A percentile compares a stretch with the other conserved stretches of the same genome.
Evolutionary conservation across 257 asterid species (phyloP).

Genomic region (Penstemon barbatus): DNA sequence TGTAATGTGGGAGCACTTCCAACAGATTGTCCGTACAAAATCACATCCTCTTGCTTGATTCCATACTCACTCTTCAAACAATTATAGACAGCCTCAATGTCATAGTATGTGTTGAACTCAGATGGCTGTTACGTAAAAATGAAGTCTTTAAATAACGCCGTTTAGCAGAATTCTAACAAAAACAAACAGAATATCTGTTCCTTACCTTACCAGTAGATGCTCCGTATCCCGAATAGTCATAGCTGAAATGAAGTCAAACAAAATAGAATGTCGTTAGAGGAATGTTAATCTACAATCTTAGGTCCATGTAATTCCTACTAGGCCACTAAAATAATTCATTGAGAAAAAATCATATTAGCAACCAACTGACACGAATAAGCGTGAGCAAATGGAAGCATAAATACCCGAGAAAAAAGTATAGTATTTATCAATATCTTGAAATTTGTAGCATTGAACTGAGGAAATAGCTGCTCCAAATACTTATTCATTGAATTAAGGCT

Average conservation of each 20-base stretch:
- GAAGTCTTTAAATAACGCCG: slow-evolving; percentile 18
- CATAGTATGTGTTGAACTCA: slow-evolving; percentile 87
- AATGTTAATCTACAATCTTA: background rate
- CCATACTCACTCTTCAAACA: slow-evolving; percentile 81
- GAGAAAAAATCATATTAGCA: background rate
- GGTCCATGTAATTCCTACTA: background rate
- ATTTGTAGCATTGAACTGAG: background rate
- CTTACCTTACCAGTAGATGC: slow-evolving; percentile 98
- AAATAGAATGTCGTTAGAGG: slow-evolving; percentile 13
- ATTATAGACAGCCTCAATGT: slow-evolving; percentile 87
- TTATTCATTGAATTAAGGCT: background rate
- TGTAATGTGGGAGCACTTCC: slow-evolving; percentile 98
- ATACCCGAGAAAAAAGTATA: background rate
- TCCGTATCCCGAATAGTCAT: slow-evolving; percentile 97
- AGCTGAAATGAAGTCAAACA: slow-evolving; percentile 59
- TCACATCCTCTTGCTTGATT: slow-evolving; percentile 89
- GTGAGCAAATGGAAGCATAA: background rate
- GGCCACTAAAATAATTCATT: background rate
- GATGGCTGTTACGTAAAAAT: slow-evolving; percentile 68
- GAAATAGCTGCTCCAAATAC: background rate
- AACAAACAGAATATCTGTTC: background rate
- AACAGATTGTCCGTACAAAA: slow-evolving; percentile 96
- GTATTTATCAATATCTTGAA: background rate
- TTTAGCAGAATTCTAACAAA: background rate
- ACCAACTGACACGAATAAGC: slow-evolving; percentile 3